Evolutionary conservation across 305 asterid genomes (phyloP), one percentile per base, ranked within the genome.

Genomic region (Vinca major): DNA sequence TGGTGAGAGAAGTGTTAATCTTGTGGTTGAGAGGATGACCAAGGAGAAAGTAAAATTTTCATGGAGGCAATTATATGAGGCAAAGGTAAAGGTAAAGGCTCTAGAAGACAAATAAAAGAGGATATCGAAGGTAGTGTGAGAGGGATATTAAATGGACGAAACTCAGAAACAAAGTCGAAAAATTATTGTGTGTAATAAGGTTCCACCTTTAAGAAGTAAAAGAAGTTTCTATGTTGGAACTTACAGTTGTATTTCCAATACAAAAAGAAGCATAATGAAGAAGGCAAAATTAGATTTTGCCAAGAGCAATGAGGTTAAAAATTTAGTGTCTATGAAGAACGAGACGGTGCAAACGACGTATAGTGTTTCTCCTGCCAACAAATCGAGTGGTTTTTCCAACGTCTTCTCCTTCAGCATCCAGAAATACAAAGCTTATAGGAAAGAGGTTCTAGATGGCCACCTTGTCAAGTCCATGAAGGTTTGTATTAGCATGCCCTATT

Each of bases 251-350:
- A 75, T 82, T 75, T 82, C 84, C 84, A 89, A 78, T 82, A 84
- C 95, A 41, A 94, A 85, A 80, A 86, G 96, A 73, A 70, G 71
- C 80, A 77, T 94, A 78, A 78, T 92, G 97, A 94, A 91, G 92
- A 91, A 91, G 82, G 89, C 99, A 65, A 94, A 86, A 84, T 52
- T 81, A 26, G 97, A 94, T 37, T 94, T 80, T 72, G 49, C 86
- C 62, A 94, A 85, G 83, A 92, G 97, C 78, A 89, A 78, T 14
- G 98, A 92, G 84, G 84, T 86, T 3, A 87, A 87, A 78, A 92
- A 90, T 73, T 45, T 82, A 71, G 93, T 93, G 0, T 88, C 89
- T 37, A 78, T 85, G 84, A 90, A 80, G 83, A 86, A 67, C 63
- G 87, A 80, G 74, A 74, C 71, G 64, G 82, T 85, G 63, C 91